phyloP scores from a whole-genome alignment of 352 stramenopile genomes.

The Achlya hypogyna region DNA sequence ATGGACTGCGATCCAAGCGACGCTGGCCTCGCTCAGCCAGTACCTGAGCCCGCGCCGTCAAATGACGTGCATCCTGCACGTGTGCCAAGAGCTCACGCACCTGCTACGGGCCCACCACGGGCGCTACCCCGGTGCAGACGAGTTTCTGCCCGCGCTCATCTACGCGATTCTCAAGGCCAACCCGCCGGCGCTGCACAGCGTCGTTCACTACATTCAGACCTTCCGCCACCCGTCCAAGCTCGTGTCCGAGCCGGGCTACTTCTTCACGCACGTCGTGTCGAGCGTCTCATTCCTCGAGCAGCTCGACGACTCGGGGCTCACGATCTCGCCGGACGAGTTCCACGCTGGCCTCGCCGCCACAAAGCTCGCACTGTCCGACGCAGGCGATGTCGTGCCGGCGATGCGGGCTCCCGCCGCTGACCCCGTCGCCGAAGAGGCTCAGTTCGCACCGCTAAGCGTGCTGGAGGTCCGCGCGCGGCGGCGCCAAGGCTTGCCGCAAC shows the following conservation, averaged over 20 bases:
- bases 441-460: neutral
- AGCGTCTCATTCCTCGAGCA: conserved; percentile 74
- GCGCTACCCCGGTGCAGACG: conserved; percentile 77
- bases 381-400: neutral
- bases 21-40: conserved; percentile 37
- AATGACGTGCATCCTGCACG: conserved; percentile 65
- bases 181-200: conserved; percentile 70
- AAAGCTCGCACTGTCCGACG: conserved; percentile 29
- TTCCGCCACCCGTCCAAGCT: conserved; percentile 62
- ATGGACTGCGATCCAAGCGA: conserved; percentile 36
- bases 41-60: conserved; percentile 75
- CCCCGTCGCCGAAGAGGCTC: neutral
- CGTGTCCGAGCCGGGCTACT: conserved; percentile 86
- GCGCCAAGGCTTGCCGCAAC: neutral
- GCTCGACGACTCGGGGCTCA: conserved; percentile 55
- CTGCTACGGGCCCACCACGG: conserved; percentile 42
- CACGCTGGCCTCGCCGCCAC: conserved; percentile 35
- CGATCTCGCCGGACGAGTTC: conserved; percentile 67
- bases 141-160: conserved; percentile 89
- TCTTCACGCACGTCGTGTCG: conserved; percentile 86
- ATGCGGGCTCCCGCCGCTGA: neutral
- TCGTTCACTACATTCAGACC: conserved; percentile 80
- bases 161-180: conserved; percentile 83
- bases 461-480: conserved; percentile 3
- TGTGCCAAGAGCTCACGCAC: conserved; percentile 63